phyloP scores from a whole-genome alignment of 2,329 filamentous ascomycete genomes.

The Claviceps fusiformis region DNA sequence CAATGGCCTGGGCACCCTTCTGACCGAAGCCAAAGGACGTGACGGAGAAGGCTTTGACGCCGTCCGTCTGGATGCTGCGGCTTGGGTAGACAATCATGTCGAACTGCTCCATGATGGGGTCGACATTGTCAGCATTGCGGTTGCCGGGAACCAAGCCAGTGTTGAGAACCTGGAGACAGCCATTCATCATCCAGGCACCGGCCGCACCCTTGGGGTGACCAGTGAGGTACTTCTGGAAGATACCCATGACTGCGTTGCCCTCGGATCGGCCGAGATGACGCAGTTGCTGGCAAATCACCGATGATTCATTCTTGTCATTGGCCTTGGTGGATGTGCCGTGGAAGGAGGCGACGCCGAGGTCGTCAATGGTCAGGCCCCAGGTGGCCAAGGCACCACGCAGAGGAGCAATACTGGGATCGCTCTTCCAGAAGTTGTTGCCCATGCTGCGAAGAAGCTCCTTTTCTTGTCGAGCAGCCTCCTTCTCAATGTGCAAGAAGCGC shows the following conservation, averaged over 20 bases:
- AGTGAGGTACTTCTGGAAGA: slow-evolving; percentile 99
- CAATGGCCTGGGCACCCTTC: slow-evolving; percentile 95
- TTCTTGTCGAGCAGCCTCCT: slow-evolving; percentile 73
- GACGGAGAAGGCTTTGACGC: slow-evolving; percentile 95
- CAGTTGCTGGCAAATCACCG: slow-evolving; percentile 92
- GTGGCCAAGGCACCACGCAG: slow-evolving; percentile 91
- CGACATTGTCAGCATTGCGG: slow-evolving; percentile 94
- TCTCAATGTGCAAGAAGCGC: slow-evolving; percentile 74
- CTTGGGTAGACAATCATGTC: slow-evolving; percentile 97
- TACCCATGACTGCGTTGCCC: slow-evolving; percentile 89
- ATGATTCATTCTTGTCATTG: slow-evolving; percentile 99
- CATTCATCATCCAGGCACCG: slow-evolving; percentile 99
- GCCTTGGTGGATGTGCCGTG: slow-evolving; percentile 97
- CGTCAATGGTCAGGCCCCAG: slow-evolving; percentile 95
- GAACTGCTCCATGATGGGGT: slow-evolving; percentile 92
- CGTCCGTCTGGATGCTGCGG: slow-evolving; percentile 90
- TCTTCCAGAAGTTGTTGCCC: slow-evolving; percentile 99
- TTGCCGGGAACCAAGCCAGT: slow-evolving; percentile 89
- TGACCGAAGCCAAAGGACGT: slow-evolving; percentile 99
- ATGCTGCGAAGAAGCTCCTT: slow-evolving; percentile 86
- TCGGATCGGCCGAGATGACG: slow-evolving; percentile 88
- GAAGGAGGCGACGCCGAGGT: slow-evolving; percentile 91
- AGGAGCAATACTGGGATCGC: slow-evolving; percentile 83
- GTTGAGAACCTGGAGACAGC: slow-evolving; percentile 90
- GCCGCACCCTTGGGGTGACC: slow-evolving; percentile 98